Conservation (phyloP, 176 grass and related monocot species). For the Paspalum notatum region DNA sequence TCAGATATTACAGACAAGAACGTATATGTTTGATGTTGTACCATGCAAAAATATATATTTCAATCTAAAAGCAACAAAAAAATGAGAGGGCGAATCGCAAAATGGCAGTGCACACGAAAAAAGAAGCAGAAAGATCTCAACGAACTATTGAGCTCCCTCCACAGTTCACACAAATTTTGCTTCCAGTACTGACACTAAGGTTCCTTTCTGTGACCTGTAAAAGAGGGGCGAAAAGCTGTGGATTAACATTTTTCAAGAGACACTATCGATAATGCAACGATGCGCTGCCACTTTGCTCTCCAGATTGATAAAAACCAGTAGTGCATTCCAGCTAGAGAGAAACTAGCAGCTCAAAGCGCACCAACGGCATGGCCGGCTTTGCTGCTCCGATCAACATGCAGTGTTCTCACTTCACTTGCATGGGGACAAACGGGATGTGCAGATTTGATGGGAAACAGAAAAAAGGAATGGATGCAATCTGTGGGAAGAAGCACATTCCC, state of each 20-base stretch:
- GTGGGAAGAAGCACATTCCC: conserved; percentile 29
- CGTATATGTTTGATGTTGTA: not conserved
- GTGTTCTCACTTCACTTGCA: conserved; percentile 44
- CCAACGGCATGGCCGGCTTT: conserved; percentile 39
- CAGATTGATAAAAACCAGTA: conserved; percentile 21
- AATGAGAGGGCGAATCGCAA: conserved; percentile 4
- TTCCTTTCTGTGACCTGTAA: conserved; percentile 47
- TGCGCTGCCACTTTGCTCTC: conserved; percentile 46
- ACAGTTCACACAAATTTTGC: conserved; percentile 17
- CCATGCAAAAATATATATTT: not conserved
- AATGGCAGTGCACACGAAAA: conserved; percentile 4
- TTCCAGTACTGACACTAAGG: conserved; percentile 14
- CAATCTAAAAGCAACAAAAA: conserved; percentile 13
- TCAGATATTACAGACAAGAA: not conserved
- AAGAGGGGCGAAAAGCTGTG: not conserved
- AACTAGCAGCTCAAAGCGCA: conserved; percentile 34
- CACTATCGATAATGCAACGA: conserved; percentile 41
- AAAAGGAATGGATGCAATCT: conserved; percentile 8
- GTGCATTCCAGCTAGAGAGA: conserved; percentile 56
- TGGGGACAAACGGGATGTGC: conserved; percentile 29
- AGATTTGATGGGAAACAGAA: conserved; percentile 26
- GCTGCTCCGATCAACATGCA: conserved; percentile 31
- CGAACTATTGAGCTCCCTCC: not conserved
- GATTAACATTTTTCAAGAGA: conserved; percentile 23
- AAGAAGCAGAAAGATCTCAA: conserved; percentile 9